Evolutionary conservation across 306 rosid genomes (phyloP).

Genomic region (Senna siamea): DNA sequence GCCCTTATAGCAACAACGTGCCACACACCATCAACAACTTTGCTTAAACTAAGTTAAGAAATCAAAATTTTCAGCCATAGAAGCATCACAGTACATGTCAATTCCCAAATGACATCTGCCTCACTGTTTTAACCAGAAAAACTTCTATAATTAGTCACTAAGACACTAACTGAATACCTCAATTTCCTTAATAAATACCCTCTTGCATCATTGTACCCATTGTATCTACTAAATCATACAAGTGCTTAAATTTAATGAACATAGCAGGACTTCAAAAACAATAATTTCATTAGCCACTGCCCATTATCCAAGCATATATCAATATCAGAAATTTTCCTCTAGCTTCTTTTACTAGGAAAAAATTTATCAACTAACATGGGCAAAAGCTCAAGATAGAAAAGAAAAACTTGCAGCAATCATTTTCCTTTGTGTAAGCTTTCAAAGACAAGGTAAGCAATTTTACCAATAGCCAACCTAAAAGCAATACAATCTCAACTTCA

Average conservation of each 20-base stretch:
- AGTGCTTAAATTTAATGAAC: slow-evolving; percentile 16
- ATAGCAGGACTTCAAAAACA: slow-evolving; percentile 27
- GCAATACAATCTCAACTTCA: neutral
- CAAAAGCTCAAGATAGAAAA: neutral
- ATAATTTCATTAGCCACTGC: slow-evolving; percentile 5
- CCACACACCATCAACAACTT: no score
- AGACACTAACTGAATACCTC: slow-evolving; percentile 18
- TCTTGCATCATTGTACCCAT: slow-evolving; percentile 7
- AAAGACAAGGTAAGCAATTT: neutral
- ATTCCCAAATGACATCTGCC: slow-evolving; percentile 1
- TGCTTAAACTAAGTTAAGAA: no score
- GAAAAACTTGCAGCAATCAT: neutral
- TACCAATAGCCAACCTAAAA: neutral
- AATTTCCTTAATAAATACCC: slow-evolving; percentile 21
- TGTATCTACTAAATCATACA: slow-evolving; percentile 6
- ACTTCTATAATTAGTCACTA: slow-evolving; percentile 1
- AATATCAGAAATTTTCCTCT: neutral
- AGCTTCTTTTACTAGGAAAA: neutral
- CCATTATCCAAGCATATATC: neutral
- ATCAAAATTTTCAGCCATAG: no score
- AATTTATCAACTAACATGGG: neutral
- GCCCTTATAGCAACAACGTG: no score
- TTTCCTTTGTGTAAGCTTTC: neutral
- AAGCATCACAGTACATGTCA: neutral
- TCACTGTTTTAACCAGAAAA: neutral